phyloP scores from a whole-genome alignment of 2,329 filamentous ascomycete species.

The Parastagonospora avenae region DNA sequence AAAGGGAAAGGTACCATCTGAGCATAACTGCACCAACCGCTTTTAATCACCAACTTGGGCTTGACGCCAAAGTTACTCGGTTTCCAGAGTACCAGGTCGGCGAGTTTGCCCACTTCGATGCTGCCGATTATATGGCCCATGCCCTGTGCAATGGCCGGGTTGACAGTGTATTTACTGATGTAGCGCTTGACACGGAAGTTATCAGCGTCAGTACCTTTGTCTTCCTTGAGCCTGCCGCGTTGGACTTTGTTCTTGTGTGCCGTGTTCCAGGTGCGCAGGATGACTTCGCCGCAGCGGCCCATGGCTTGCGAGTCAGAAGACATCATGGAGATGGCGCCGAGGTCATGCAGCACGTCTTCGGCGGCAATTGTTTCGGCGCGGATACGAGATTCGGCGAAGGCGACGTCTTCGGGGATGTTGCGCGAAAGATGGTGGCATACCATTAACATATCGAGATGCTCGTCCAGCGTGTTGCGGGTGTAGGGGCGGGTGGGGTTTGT shows the following conservation, averaged over 20 bases:
- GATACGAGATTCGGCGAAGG: slow-evolving; percentile 93
- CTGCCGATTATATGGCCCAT: slow-evolving; percentile 87
- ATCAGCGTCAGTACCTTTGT: slow-evolving; percentile 78
- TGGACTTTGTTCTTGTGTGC: slow-evolving; percentile 96
- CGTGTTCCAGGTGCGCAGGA: slow-evolving; percentile 93
- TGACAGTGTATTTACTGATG: slow-evolving; percentile 94
- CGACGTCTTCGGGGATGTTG: slow-evolving; percentile 93
- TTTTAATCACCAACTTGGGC: slow-evolving; percentile 81
- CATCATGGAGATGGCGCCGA: slow-evolving; percentile 98
- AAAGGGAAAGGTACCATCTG: slow-evolving; percentile 70
- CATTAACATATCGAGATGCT: slow-evolving; percentile 98
- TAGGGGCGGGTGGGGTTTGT: slow-evolving; percentile 93
- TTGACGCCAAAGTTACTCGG: slow-evolving; percentile 87
- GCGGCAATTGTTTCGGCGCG: slow-evolving; percentile 95
- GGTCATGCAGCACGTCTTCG: slow-evolving; percentile 92
- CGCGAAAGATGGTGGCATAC: slow-evolving; percentile 93
- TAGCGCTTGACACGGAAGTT: slow-evolving; percentile 94
- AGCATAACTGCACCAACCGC: slow-evolving; percentile 79
- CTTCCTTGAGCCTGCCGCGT: slow-evolving; percentile 75
- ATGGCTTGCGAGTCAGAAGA: slow-evolving; percentile 94
- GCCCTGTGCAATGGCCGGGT: slow-evolving; percentile 88
- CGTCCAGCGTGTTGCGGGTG: slow-evolving; percentile 90
- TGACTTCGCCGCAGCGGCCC: slow-evolving; percentile 93
- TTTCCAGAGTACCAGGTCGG: slow-evolving; percentile 87
- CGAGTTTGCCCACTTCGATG: slow-evolving; percentile 85